Conservation (phyloP, 192 early-diverging fungal genomes). For the Coemansia sp. region DNA sequence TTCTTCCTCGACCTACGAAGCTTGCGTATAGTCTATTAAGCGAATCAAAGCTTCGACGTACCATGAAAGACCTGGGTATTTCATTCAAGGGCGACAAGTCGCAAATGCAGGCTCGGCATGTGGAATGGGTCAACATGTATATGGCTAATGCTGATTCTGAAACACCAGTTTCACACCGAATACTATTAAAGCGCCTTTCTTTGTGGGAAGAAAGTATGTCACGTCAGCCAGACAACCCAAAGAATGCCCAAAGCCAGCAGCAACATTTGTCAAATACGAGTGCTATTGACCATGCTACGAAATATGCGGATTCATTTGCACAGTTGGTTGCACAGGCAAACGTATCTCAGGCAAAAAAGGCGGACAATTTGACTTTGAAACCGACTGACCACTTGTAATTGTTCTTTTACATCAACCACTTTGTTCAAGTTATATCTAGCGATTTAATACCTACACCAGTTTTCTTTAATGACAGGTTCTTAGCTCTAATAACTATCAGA, state of each 20-base stretch:
- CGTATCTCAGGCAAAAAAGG: not conserved
- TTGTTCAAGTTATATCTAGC: too few relatives aligned
- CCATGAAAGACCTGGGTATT: conserved; percentile 49
- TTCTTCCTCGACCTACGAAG: conserved; percentile 50
- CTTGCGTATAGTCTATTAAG: conserved; percentile 52
- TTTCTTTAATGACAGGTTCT: not conserved
- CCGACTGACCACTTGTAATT: too few relatives aligned
- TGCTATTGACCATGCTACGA: conserved; percentile 27
- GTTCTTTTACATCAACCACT: too few relatives aligned
- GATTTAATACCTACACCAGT: not conserved
- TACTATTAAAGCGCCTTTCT: conserved; percentile 29
- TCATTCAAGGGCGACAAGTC: conserved; percentile 50
- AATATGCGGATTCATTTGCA: conserved; percentile 43
- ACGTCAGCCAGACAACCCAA: conserved; percentile 10
- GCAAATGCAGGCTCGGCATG: conserved; percentile 48
- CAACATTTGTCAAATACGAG: not conserved
- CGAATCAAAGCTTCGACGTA: conserved; percentile 50
- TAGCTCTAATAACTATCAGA: not conserved
- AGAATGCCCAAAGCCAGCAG: not conserved
- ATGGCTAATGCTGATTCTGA: conserved; percentile 53
- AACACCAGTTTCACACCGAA: conserved; percentile 31
- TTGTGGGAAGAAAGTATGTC: conserved; percentile 36
- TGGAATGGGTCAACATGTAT: conserved; percentile 55
- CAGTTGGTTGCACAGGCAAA: conserved; percentile 31
- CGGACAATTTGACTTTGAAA: not conserved